These are phyloP conservation scores for Arthromyces matolae DNA, from an alignment of 768 basidiomycete species.

Conservation along the genomic window DNA sequence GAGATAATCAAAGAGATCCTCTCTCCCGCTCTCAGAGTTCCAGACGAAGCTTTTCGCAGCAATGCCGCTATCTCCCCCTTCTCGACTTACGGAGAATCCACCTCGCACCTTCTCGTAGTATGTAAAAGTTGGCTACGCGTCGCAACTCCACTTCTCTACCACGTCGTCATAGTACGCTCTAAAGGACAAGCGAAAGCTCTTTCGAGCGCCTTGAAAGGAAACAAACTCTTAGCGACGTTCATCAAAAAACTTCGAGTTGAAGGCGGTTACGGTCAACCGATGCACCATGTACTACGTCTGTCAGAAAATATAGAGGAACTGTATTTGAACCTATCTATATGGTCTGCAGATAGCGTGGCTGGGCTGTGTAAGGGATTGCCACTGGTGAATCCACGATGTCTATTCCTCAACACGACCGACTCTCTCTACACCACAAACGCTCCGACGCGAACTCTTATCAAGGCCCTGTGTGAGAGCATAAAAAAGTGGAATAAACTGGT, in stretches of 20 bases:
- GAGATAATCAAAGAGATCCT: conserved; percentile 12
- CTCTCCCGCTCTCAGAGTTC: conserved; percentile 2
- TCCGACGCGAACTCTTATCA: neutral
- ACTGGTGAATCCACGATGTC: conserved; percentile 1
- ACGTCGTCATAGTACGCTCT: conserved; percentile 21
- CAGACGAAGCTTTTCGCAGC: conserved; percentile 6
- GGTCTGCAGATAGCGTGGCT: conserved; percentile 1
- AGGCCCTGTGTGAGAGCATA: neutral
- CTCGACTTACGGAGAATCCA: conserved; percentile 2
- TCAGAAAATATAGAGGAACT: conserved; percentile 3
- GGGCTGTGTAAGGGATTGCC: conserved; percentile 4
- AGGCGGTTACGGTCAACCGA: conserved; percentile 15
- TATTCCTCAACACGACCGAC: neutral
- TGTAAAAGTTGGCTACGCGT: conserved; percentile 24
- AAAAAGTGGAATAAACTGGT: conserved; percentile 3
- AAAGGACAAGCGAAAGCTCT: conserved; percentile 20
- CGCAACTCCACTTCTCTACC: conserved; percentile 21
- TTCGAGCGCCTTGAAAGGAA: conserved; percentile 12
- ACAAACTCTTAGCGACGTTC: conserved; percentile 16
- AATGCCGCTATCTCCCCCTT: neutral
- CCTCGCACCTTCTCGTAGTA: conserved; percentile 11
- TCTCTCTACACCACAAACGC: neutral
- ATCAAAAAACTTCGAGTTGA: conserved; percentile 25
- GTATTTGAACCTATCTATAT: neutral
- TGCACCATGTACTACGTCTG: conserved; percentile 6